Conservation (phyloP, 768 basidiomycete species). For the Lentinula edodes region DNA sequence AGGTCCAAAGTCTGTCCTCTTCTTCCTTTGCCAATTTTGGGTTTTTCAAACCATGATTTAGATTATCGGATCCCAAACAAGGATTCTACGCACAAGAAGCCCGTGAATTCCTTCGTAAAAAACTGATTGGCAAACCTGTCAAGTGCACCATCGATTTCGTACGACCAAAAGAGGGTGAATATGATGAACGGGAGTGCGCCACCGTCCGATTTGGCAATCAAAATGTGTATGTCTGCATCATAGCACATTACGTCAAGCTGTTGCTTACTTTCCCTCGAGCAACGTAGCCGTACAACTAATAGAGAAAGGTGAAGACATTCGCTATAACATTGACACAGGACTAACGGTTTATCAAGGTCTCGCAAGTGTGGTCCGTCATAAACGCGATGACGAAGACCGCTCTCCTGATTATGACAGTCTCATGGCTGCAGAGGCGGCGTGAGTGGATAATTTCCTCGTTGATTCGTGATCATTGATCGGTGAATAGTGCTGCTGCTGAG, state of each 20-base stretch:
- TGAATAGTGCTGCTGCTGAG: conserved; percentile 67
- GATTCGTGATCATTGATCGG: conserved; percentile 7
- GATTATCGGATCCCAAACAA: conserved; percentile 81
- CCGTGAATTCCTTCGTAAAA: conserved; percentile 87
- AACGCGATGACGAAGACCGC: conserved; percentile 91
- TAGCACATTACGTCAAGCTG: neutral
- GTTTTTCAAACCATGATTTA: conserved; percentile 22
- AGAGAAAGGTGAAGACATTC: conserved; percentile 60
- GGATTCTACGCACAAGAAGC: conserved; percentile 89
- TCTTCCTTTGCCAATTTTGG: neutral
- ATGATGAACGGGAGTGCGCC: conserved; percentile 87
- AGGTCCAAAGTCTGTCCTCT: conserved; percentile 62
- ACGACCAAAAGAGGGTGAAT: conserved; percentile 89
- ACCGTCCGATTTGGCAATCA: conserved; percentile 83
- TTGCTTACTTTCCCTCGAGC: conserved; percentile 30
- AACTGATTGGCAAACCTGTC: conserved; percentile 85
- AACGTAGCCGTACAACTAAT: conserved; percentile 92
- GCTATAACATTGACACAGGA: neutral
- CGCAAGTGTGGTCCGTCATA: conserved; percentile 86
- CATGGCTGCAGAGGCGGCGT: conserved; percentile 92
- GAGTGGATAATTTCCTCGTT: conserved; percentile 18
- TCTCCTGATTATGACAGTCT: conserved; percentile 96
- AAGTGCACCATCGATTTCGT: conserved; percentile 85
- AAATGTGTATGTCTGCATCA: conserved; percentile 56
- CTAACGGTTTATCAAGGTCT: conserved; percentile 24